Base-by-base conservation (phyloP, 2,329 filamentous ascomycete genomes). In the Gliomastix tumulicola region DNA sequence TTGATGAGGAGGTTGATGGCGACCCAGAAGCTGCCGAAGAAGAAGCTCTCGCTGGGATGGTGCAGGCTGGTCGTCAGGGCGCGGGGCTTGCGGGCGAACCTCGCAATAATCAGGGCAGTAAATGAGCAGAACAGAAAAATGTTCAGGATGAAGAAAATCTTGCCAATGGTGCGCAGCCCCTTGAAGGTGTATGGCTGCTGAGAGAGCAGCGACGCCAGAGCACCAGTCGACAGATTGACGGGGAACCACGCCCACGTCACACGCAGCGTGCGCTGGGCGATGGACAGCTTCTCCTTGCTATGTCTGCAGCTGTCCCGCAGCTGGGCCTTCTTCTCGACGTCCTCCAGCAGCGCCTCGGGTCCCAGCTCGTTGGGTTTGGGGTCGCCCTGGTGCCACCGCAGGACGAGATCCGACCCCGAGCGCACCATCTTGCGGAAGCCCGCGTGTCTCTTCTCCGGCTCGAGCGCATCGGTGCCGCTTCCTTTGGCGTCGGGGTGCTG, bases 1-100 rank as follows among this genome's bases (percentile, higher is more conserved):
- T 79, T 76, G 48, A 82, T 65, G 15, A 80, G 59, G 33, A 80
- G 79, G 3, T 77, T 77, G 39, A 81, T 69, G 18, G 72, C 76
- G 37, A 83, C 78, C 33, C 79, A 63, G 9, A 69, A 68, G 1
- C 77, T 72, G 0, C 76, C 76, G 5, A 79, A 69, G 53, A 81
- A 82, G 12, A 82, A 62, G 11, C 68, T 74, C 49, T 84, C 79
- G 1, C 76, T 82, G 0, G 79, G 79, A 56, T 83, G 78, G 23
- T 75, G 51, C 32, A 83, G 70, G 1, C 71, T 77, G 2, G 71
- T 68, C 41, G 64, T 65, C 51, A 82, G 79, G 1, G 72, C 80
- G 30, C 68, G 63, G 0, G 76, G 78, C 49, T 74, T 74, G 36
- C 63, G 57, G 44, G 71, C 71, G 55, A 82, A 82, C 15, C 79